These are phyloP conservation scores for Brassica nigra DNA, from an alignment of 345 rosid species.

Conservation along the genomic window DNA sequence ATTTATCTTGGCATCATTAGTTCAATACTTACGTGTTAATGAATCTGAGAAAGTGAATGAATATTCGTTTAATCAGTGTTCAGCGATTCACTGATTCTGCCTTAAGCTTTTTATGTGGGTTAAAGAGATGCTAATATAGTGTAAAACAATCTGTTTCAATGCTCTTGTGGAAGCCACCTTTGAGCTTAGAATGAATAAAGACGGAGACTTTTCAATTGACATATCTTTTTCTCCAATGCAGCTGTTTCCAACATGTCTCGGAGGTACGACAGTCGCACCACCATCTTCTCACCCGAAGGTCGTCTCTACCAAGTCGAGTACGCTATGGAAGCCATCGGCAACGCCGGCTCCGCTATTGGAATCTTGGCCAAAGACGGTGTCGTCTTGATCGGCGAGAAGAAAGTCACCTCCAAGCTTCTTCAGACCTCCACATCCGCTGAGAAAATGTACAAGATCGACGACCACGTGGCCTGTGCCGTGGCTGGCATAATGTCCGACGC, in stretches of 20 bases:
- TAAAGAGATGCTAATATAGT: background rate
- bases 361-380: constrained; percentile 84
- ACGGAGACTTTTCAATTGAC: background rate
- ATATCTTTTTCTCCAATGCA: background rate
- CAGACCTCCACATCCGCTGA: constrained; percentile 84
- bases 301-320: constrained; percentile 97
- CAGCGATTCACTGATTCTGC: background rate
- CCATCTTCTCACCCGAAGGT: constrained; percentile 96
- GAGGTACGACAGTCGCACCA: constrained; percentile 95
- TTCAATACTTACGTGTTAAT: background rate
- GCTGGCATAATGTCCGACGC: constrained; percentile 98
- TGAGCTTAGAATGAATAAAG: background rate
- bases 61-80: background rate
- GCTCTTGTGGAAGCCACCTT: no score
- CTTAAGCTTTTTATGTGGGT: background rate
- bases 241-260: constrained; percentile 64
- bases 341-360: constrained; percentile 89
- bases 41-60: background rate
- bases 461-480: constrained; percentile 87
- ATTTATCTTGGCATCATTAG: background rate
- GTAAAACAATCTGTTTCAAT: background rate
- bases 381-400: constrained; percentile 88
- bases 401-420: constrained; percentile 89
- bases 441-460: constrained; percentile 97
- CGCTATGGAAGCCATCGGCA: constrained; percentile 98